These are phyloP conservation scores for Candida nitratophila DNA, from an alignment of 805 yeast genomes.

Conservation along the genomic window DNA sequence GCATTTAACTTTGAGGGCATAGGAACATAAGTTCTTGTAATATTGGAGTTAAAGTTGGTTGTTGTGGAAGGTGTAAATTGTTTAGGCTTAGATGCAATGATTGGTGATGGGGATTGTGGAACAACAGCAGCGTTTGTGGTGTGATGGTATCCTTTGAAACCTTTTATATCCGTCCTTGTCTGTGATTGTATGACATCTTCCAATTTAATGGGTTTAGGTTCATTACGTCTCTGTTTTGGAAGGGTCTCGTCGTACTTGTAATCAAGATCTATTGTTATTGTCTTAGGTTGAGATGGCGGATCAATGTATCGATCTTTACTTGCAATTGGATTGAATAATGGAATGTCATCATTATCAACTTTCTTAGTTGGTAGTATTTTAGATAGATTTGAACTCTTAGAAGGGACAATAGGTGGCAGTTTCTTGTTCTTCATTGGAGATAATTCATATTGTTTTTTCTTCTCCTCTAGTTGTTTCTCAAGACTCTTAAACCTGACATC, in stretches of 20 bases:
- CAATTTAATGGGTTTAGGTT: conserved; percentile 16
- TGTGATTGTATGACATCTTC: conserved; percentile 15
- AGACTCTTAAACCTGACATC: conserved; percentile 9
- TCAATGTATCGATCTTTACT: not conserved
- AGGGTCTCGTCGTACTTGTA: conserved; percentile 1
- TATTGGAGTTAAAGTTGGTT: not conserved
- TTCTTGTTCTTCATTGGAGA: conserved; percentile 17
- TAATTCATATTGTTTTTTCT: conserved; percentile 11
- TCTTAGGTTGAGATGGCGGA: conserved; percentile 1
- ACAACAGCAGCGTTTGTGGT: not conserved
- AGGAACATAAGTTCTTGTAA: conserved; percentile 9
- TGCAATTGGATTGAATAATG: not conserved
- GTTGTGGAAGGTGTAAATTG: not conserved
- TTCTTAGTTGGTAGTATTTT: not conserved
- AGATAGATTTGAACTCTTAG: conserved; percentile 12
- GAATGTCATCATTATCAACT: too few species aligned
- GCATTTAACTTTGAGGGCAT: conserved; percentile 10
- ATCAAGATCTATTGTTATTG: conserved; percentile 5
- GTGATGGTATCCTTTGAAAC: not conserved
- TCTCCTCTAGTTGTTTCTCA: conserved; percentile 15
- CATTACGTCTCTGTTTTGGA: conserved; percentile 4
- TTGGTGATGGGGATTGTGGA: not conserved
- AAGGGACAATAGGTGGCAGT: conserved; percentile 21
- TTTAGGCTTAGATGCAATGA: too few species aligned
- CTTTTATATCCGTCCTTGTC: conserved; percentile 1